Conservation (phyloP, 2,329 filamentous ascomycete genomes). For the Penicillium sp. region DNA sequence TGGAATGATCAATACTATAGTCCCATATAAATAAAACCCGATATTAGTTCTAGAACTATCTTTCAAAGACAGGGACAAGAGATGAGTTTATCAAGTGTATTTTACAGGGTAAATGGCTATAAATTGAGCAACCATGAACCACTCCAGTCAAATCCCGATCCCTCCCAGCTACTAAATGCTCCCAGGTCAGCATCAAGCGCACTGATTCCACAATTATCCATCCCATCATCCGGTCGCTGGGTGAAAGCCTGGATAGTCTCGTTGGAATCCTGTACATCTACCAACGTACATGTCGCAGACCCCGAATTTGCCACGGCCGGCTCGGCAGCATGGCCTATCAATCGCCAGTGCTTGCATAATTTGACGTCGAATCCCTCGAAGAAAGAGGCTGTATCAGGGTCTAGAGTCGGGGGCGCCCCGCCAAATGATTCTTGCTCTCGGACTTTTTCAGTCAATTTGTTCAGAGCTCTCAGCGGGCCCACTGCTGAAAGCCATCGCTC, state of each 20-base stretch:
- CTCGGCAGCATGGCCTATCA: conserved; percentile 16
- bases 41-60: too few species aligned
- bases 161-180: conserved; percentile 21
- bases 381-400: conserved; percentile 18
- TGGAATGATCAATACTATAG: too few species aligned
- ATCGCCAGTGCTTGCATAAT: conserved; percentile 21
- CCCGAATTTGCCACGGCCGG: background rate
- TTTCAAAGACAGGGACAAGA: too few species aligned
- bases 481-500: conserved; percentile 25
- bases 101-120: too few species aligned
- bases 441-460: conserved; percentile 23
- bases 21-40: too few species aligned
- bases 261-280: conserved; percentile 16
- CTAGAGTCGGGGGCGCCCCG: conserved; percentile 13
- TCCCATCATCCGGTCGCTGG: conserved; percentile 7
- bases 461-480: conserved; percentile 20
- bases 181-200: conserved; percentile 17
- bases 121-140: conserved; percentile 24
- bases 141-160: conserved; percentile 25
- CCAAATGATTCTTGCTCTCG: conserved; percentile 18
- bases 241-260: conserved; percentile 9
- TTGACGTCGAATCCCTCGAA: conserved; percentile 22
- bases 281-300: conserved; percentile 14
- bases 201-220: conserved; percentile 12
- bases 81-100: too few species aligned